Conservation (phyloP, 73 alveolate species). For the Tetrahymena borealis region DNA sequence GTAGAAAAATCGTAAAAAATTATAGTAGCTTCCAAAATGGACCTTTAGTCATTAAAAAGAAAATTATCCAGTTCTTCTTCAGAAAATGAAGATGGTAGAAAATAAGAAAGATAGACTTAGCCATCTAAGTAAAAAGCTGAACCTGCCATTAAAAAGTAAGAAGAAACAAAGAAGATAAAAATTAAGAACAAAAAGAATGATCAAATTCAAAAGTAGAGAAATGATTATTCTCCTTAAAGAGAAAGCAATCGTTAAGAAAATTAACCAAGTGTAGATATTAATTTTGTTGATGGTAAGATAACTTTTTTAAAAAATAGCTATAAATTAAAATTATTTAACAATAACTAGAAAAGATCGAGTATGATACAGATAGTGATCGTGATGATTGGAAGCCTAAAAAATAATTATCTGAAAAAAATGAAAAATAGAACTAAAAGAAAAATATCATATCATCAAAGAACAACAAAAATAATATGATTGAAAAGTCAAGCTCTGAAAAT, state of each 20-base stretch:
- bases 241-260: not conserved
- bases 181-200: not conserved
- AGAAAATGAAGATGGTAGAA: not conserved
- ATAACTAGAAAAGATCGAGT: not conserved
- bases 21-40: too few relatives aligned
- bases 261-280: not conserved
- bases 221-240: not conserved
- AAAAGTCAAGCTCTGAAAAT: not conserved
- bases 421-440: not conserved
- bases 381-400: not conserved
- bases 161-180: not conserved
- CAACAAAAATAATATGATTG: not conserved
- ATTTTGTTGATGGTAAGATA: not conserved
- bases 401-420: not conserved
- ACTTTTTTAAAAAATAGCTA: not conserved
- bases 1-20: too few relatives aligned
- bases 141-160: not conserved
- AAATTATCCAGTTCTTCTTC: not conserved
- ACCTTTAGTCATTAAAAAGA: not conserved
- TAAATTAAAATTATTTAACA: not conserved
- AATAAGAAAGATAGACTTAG: not conserved
- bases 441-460: not conserved
- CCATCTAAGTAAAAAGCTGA: not conserved
- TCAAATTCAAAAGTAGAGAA: not conserved
- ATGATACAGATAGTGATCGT: not conserved